Evolutionary conservation across 441 rosid genomes (phyloP), one percentile per base, ranked within the genome.

Genomic region (Raphanus hybrid): DNA sequence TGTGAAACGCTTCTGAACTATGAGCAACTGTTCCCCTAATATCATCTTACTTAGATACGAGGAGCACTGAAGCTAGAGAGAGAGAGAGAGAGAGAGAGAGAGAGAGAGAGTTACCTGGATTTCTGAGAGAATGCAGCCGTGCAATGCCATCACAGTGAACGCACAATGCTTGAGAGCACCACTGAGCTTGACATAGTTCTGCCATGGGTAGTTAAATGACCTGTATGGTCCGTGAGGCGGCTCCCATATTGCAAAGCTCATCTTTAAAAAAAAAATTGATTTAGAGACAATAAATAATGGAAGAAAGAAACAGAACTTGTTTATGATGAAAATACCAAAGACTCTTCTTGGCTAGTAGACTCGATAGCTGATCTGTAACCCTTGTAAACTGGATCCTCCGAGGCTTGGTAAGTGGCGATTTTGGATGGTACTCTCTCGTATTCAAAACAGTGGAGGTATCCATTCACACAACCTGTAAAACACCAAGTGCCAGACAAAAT

Each of bases 171-270:
- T 83, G 77, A 87, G 80, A 52, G 92, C 89, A 12, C 92, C 94
- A 5, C 91, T 88, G 68, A 87, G 82, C 82, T 82, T 87, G 75
- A 85, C 88, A 70, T 88, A 90, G 82, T 84, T 88, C 84, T 84
- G 81, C 92, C 94, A 88, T 6, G 94, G 94, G 85, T 86, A 90
- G 72, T 79, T 67, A 74, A 90, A 65, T 27, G 85, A 78, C 71
- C 37, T 88, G 82, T 88, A 90, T 14, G 86, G 90, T 78, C 92
- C 94, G 9, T 90, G 94, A 65, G 94, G 94, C 7, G 94, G 94
- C 83, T 90, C 94, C 94, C 92, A 90, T 61, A 90, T 80, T 4
- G 94, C 94, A 65, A 90, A 90, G 61, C 91, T 82, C 83, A 90
- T 62, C 94, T 90, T 69, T 52, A 67, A 29, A 71, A n/a, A 67